These are phyloP conservation scores for Jimgerdemannia lactiflua DNA, from an alignment of 192 early-diverging fungal species.

Conservation along the genomic window DNA sequence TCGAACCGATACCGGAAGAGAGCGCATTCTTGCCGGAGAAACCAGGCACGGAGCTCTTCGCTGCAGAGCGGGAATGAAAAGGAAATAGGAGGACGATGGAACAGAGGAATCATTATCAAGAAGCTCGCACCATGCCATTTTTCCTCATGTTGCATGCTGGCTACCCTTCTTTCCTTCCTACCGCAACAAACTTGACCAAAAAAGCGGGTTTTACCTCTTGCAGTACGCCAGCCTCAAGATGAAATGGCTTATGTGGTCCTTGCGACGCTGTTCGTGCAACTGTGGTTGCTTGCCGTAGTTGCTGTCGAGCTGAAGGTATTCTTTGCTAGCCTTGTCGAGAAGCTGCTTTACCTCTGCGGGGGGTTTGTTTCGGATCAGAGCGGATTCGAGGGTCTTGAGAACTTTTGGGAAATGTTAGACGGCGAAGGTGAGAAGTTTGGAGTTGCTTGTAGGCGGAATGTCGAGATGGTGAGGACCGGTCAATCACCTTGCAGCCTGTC, in stretches of 20 bases:
- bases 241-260: conserved; percentile 83
- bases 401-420: conserved; percentile 38
- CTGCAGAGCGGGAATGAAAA: conserved; percentile 19
- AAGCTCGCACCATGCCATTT: not conserved
- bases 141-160: not conserved
- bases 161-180: not conserved
- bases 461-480: no score
- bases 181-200: no score
- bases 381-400: conserved; percentile 79
- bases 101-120: no score
- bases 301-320: conserved; percentile 62
- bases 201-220: conserved; percentile 36
- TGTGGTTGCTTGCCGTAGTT: conserved; percentile 38
- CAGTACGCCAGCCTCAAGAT: conserved; percentile 76
- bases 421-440: not conserved
- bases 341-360: conserved; percentile 54
- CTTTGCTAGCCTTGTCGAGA: conserved; percentile 45
- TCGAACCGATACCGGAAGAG: conserved; percentile 60
- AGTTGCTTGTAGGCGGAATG: no score
- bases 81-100: not conserved
- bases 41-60: conserved; percentile 73
- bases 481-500: conserved; percentile 65
- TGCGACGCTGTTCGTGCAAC: conserved; percentile 59
- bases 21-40: conserved; percentile 65
- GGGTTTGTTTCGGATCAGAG: conserved; percentile 65